These are phyloP conservation scores for Magnolia sinica DNA, from an alignment of 164 flowering plant genomes.

Conservation along the genomic window DNA sequence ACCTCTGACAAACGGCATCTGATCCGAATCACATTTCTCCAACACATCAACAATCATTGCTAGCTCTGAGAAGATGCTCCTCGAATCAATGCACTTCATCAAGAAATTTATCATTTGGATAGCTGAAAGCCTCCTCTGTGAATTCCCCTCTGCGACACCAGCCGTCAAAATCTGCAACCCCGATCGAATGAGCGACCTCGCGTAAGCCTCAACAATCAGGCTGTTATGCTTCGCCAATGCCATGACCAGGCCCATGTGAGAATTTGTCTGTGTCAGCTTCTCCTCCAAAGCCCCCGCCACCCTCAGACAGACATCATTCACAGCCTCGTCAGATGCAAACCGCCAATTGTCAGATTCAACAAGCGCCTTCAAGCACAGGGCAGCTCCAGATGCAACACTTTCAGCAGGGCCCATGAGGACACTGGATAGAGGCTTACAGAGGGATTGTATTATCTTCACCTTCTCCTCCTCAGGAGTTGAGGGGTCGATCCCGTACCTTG, in stretches of 20 bases:
- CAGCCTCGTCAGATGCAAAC: conserved; percentile 79
- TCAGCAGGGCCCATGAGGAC: conserved; percentile 69
- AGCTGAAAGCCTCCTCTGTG: conserved; percentile 75
- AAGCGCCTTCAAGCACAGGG: conserved; percentile 82
- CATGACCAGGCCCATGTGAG: conserved; percentile 85
- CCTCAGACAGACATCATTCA: conserved; percentile 79
- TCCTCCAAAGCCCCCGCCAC: conserved; percentile 78
- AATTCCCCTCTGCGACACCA: conserved; percentile 57
- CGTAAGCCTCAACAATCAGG: conserved; percentile 73
- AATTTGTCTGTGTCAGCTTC: conserved; percentile 61
- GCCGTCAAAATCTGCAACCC: conserved; percentile 58
- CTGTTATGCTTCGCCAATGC: conserved; percentile 73
- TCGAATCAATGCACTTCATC: conserved; percentile 75
- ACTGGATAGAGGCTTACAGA: conserved; percentile 81
- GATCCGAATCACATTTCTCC: conserved; percentile 78
- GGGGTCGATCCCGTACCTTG: conserved; percentile 79
- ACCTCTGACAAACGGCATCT: conserved; percentile 79
- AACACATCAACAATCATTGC: conserved; percentile 57
- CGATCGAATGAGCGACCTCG: conserved; percentile 63
- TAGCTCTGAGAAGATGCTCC: conserved; percentile 74
- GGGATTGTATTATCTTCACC: conserved; percentile 56
- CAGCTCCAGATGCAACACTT: conserved; percentile 79
- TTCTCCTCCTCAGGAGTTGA: conserved; percentile 71
- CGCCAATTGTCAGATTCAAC: conserved; percentile 94
- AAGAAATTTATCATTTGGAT: conserved; percentile 87